Percentiles rank a stretch among this genome's conserved stretches.
Evolutionary conservation across 2,329 filamentous ascomycete species (phyloP).

Genomic region (Pseudogymnoascus sp.): DNA sequence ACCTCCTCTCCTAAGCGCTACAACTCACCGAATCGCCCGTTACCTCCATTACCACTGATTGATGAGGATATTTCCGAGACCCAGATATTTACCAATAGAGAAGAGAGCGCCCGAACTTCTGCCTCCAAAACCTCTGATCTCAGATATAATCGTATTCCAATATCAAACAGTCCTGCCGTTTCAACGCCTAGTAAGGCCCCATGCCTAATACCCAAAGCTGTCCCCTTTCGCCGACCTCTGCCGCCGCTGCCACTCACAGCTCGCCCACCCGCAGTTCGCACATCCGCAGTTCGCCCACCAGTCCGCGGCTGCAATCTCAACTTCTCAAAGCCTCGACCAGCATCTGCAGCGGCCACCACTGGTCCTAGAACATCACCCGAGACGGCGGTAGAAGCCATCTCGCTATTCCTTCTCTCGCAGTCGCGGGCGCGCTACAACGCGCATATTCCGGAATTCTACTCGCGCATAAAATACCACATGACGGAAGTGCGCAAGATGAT

Average conservation of each 20-base stretch:
- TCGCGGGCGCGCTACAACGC: not conserved
- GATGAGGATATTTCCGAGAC: not conserved
- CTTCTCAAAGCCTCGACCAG: not conserved
- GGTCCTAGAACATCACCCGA: not conserved
- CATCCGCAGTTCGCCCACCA: not conserved
- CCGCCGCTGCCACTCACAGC: not conserved
- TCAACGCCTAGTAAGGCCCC: not conserved
- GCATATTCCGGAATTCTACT: not conserved
- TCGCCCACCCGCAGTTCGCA: not conserved
- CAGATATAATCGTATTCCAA: too few species aligned
- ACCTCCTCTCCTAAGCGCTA: not conserved
- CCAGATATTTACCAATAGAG: not conserved
- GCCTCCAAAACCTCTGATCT: too few species aligned
- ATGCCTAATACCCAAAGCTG: not conserved
- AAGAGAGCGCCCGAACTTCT: not conserved
- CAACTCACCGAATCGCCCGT: not conserved
- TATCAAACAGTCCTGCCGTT: not conserved
- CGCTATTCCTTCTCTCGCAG: not conserved
- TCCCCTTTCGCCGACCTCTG: not conserved
- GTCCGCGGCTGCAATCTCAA: not conserved
- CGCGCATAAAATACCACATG: not conserved
- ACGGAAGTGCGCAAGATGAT: not conserved
- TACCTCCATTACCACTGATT: not conserved
- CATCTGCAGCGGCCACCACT: not conserved
- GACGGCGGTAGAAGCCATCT: not conserved